Evolutionary conservation across 306 rosid species (phyloP), one percentile per base, ranked within the genome.

Genomic region (Biancaea sappan): DNA sequence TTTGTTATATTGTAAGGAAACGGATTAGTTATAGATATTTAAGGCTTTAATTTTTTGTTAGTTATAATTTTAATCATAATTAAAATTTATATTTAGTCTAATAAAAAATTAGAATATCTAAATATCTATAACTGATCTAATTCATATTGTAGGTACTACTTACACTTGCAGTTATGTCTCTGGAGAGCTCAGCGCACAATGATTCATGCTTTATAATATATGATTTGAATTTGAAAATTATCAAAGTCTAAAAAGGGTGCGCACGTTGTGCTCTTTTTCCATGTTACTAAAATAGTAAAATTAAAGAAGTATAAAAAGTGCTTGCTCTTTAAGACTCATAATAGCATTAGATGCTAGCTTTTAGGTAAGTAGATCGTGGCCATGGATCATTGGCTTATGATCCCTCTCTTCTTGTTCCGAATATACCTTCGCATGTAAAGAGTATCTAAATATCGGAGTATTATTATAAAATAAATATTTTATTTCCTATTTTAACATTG

Each of bases 361-460:
- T 26, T 0, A 44, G 35, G 2, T 26, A 57, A 41, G 5, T 6
- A 31, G 69, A 64, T 21, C 34, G 8, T n/a, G 67, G 5, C 16
- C 34, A 59, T 26, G 32, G 19, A 37, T 28, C 38, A 35, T 41
- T 72, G 67, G 57, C 32, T n/a, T 58, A 19, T 11, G 41, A 29
- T 18, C 22, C 22, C 68, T 19, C 59, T 9, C 65, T 37, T 58
- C 24, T 41, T 58, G 47, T 56, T 44, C 15, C 15, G 32, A 52
- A 53, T 35, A 52, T 13, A 21, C 64, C 21, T 31, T 19, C 2
- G 1, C 26, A n/a, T 10, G 35, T 50, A 5, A 9, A 69, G 11
- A 69, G 73, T 48, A 69, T 32, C 47, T 18, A 50, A 4, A 28
- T n/a, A n/a, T n/a, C n/a, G n/a, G n/a, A n/a, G n/a, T n/a, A n/a